Conservation (phyloP, 768 basidiomycete species). For the Boletus insuetus region DNA sequence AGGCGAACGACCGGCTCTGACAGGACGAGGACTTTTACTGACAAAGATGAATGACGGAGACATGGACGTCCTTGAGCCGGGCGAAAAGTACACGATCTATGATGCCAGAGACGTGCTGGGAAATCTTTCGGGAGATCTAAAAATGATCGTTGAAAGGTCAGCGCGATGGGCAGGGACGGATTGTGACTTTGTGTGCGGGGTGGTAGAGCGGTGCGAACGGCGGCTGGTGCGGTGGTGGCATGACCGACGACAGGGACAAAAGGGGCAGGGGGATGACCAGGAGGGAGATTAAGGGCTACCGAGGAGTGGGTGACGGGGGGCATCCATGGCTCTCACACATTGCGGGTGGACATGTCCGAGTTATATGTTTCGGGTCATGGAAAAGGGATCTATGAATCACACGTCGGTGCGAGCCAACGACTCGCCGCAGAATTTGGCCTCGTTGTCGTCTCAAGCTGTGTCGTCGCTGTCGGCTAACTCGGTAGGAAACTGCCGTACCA, state of each 20-base stretch:
- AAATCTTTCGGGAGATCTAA: slow-evolving; percentile 48
- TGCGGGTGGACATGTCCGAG: neutral
- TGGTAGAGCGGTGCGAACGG: slow-evolving; percentile 67
- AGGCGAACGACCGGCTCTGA: neutral
- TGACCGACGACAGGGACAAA: slow-evolving; percentile 17
- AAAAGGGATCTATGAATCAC: neutral
- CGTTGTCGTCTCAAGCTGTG: slow-evolving; percentile 7
- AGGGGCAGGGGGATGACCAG: neutral
- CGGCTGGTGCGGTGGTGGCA: slow-evolving; percentile 54
- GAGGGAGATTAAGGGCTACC: slow-evolving; percentile 16
- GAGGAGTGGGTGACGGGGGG: neutral
- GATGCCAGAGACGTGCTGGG: slow-evolving; percentile 67
- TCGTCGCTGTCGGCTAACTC: slow-evolving; percentile 16
- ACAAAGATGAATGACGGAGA: slow-evolving; percentile 7
- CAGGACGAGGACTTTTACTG: slow-evolving; percentile 9
- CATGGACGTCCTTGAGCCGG: slow-evolving; percentile 42
- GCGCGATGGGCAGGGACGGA: slow-evolving; percentile 56
- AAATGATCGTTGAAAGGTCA: slow-evolving; percentile 48
- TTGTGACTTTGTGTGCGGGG: slow-evolving; percentile 46
- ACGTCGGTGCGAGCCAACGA: slow-evolving; percentile 10
- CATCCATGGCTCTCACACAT: no score
- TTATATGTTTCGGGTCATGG: neutral
- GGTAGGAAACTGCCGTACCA: slow-evolving; percentile 17
- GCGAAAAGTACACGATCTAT: slow-evolving; percentile 62
- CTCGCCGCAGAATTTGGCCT: neutral